These are phyloP conservation scores for Cadophora malorum DNA, from an alignment of 2,329 filamentous ascomycete genomes.

Conservation along the genomic window DNA sequence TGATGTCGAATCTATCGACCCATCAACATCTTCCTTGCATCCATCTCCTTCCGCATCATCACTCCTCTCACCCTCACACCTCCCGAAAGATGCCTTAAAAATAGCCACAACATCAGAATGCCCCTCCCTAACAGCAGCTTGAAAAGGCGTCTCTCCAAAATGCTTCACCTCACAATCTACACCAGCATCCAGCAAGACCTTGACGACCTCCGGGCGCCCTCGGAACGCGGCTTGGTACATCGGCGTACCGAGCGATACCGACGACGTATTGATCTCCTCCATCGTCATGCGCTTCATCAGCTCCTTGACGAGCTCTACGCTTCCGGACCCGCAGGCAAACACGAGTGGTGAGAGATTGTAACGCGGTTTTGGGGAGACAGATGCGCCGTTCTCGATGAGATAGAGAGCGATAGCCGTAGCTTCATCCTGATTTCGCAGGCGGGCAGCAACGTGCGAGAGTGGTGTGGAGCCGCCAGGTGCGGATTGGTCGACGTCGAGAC, in stretches of 20 bases:
- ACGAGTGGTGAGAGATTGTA: constrained; percentile 16
- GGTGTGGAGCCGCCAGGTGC: background rate
- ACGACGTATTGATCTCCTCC: constrained; percentile 17
- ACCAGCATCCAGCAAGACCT: constrained; percentile 64
- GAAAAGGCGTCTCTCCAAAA: constrained; percentile 18
- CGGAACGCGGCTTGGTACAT: constrained; percentile 19
- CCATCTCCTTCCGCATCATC: background rate
- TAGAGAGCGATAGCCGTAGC: constrained; percentile 3
- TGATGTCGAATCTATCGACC: background rate
- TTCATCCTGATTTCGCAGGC: constrained; percentile 6
- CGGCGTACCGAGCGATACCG: constrained; percentile 18
- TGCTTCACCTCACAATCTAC: constrained; percentile 61
- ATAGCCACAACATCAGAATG: constrained; percentile 19
- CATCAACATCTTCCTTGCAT: background rate
- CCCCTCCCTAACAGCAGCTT: constrained; percentile 13
- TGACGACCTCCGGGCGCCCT: constrained; percentile 50
- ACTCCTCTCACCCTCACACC: background rate
- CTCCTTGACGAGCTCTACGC: constrained; percentile 19
- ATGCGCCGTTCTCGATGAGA: constrained; percentile 22
- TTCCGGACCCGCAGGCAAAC: constrained; percentile 19
- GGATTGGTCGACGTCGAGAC: constrained; percentile 8
- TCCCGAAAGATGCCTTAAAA: background rate
- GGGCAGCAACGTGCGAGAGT: constrained; percentile 10
- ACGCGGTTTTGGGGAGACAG: constrained; percentile 12
- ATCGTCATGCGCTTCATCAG: constrained; percentile 11